phyloP scores from a whole-genome alignment of 2,329 filamentous ascomycete species.

The Aplosporella prunicola region DNA sequence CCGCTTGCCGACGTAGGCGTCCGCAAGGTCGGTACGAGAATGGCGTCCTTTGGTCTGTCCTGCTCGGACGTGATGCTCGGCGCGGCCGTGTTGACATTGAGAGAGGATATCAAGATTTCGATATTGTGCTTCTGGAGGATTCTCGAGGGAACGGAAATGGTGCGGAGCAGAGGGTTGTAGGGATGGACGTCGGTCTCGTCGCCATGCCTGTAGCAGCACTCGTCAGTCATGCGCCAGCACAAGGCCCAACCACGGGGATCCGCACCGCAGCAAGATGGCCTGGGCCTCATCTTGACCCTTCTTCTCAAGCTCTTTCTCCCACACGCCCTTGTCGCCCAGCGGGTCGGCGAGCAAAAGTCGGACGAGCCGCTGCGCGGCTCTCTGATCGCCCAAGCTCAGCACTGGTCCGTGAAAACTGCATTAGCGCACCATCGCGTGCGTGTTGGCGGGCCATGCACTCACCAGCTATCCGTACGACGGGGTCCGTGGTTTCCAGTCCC shows the following conservation, averaged over 20 bases:
- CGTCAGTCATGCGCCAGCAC: background rate
- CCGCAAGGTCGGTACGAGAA: slow-evolving; percentile 66
- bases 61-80: slow-evolving; percentile 19
- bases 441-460: no score
- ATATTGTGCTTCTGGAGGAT: slow-evolving; percentile 51
- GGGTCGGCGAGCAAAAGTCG: slow-evolving; percentile 47
- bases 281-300: slow-evolving; percentile 23
- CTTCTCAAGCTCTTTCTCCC: slow-evolving; percentile 35
- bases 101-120: slow-evolving; percentile 51
- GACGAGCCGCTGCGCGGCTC: slow-evolving; percentile 55
- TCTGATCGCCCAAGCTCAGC: slow-evolving; percentile 41
- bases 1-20: slow-evolving; percentile 57
- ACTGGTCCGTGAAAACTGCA: no score
- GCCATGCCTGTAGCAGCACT: slow-evolving; percentile 39
- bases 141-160: slow-evolving; percentile 55
- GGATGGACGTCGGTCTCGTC: slow-evolving; percentile 38
- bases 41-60: slow-evolving; percentile 48
- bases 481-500: slow-evolving; percentile 47
- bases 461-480: slow-evolving; percentile 49
- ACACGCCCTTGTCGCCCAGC: slow-evolving; percentile 30
- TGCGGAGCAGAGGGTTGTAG: slow-evolving; percentile 46
- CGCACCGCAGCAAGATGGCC: slow-evolving; percentile 33
- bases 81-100: slow-evolving; percentile 36
- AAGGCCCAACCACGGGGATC: background rate
- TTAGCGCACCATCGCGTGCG: no score